Evolutionary conservation across 208 protist genomes (phyloP).

Genomic region (Wallacemonas sp.): DNA sequence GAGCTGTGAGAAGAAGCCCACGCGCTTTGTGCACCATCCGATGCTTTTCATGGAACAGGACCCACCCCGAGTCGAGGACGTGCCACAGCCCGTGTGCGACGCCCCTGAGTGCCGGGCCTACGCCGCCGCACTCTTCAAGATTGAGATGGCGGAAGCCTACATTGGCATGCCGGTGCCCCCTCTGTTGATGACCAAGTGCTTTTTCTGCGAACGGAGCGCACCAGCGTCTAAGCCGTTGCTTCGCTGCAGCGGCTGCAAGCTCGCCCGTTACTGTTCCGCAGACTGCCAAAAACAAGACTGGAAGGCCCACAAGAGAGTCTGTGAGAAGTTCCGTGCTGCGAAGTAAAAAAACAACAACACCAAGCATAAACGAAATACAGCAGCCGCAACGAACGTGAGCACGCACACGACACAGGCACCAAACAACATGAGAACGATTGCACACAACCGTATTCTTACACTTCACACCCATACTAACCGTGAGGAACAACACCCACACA

Average conservation of each 20-base stretch:
- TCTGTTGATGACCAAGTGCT: conserved; percentile 32
- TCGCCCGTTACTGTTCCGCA: conserved; percentile 67
- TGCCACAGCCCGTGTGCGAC: conserved; percentile 49
- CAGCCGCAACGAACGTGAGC: background rate
- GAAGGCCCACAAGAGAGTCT: conserved; percentile 60
- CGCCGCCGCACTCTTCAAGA: conserved; percentile 33
- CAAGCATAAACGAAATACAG: background rate
- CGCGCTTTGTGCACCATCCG: conserved; percentile 57
- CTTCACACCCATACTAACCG: too few species aligned
- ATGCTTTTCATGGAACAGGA: conserved; percentile 48
- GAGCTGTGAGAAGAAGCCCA: conserved; percentile 32
- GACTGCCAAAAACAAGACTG: conserved; percentile 67
- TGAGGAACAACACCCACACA: too few species aligned
- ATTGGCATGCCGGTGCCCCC: conserved; percentile 17
- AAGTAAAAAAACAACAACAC: background rate
- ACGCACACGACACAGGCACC: background rate
- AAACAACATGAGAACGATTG: background rate
- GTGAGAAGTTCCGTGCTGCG: conserved; percentile 17
- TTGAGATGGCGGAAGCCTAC: conserved; percentile 50
- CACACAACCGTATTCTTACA: too few species aligned
- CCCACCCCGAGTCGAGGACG: conserved; percentile 55
- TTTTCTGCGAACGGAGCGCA: conserved; percentile 26
- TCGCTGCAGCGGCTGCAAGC: conserved; percentile 69
- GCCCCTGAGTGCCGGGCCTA: conserved; percentile 31
- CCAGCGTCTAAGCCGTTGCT: conserved; percentile 25